Evolutionary conservation across 2,329 filamentous ascomycete genomes (phyloP), one percentile per base, ranked within the genome.

Genomic region (Ophiostoma sp.): DNA sequence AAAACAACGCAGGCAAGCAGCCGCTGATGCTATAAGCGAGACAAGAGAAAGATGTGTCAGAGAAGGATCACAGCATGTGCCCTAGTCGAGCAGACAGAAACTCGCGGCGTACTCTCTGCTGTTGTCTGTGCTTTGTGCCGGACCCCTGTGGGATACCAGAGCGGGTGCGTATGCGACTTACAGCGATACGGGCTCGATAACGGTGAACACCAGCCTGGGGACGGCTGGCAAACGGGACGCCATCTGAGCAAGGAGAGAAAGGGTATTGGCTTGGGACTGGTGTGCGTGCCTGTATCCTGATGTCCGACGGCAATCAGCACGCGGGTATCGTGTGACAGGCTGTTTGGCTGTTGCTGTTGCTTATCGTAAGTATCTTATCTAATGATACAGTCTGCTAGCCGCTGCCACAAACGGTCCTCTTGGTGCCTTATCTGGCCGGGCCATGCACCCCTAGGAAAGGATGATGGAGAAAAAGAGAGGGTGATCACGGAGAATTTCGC

Each of bases 101-200:
- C 27, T 27, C 27, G 27, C 27, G 27, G 27, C 27, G 27, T 27
- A 27, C 27, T 27, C 27, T 27, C 27, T 27, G 27, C 27, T 27
- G 27, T 27, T 27, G 27, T 27, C 27, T 27, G 27, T 27, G 27
- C 27, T 27, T 27, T 27, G 27, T 27, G 27, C 27, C 27, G 27
- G 1, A 27, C 27, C 2, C 27, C 27, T 27, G 27, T 27, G 27
- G 27, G 27, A 27, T 27, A 27, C 27, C 27, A 27, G 27, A 27
- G 27, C 27, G 27, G 27, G 27, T 27, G 27, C 27, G 27, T 27
- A 27, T 27, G n/a, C 36, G 4, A 75, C 83, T 78, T 81, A 89
- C 87, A 90, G 81, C 27, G 87, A 88, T 69, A 90, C 79, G 44
- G 89, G 89, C 76, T 92, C 89, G 58, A 90, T 75, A 67, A 90